Conservation (phyloP, 331 rosid genomes). For the Telfairia occidentalis region DNA sequence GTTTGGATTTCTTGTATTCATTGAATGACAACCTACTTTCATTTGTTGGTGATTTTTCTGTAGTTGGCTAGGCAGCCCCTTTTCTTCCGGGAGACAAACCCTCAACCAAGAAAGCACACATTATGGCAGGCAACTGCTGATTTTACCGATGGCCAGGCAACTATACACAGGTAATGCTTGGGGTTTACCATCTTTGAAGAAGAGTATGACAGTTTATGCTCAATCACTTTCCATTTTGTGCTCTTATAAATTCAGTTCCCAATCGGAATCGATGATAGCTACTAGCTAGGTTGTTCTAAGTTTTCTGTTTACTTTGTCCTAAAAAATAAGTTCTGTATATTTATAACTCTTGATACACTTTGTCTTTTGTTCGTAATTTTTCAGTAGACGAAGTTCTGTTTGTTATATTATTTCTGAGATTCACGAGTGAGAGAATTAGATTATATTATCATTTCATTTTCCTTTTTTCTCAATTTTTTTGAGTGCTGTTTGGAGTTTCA, state of each 20-base stretch:
- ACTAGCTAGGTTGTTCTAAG: neutral
- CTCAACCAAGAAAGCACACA: conserved; percentile 95
- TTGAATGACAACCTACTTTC: neutral
- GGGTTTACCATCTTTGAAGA: neutral
- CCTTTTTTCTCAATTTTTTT: neutral
- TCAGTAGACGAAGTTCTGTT: neutral
- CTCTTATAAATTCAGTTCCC: neutral
- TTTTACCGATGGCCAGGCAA: conserved; percentile 82
- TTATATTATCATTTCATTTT: neutral
- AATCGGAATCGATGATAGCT: neutral
- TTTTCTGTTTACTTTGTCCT: too few species aligned
- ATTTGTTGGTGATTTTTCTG: conserved; percentile 7
- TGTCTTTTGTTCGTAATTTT: neutral
- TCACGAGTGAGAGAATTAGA: neutral
- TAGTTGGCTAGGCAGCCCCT: conserved; percentile 86
- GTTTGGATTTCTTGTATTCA: neutral
- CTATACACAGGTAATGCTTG: conserved; percentile 41
- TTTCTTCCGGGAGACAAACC: conserved; percentile 90
- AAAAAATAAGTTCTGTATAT: neutral
- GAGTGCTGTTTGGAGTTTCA: neutral
- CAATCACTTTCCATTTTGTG: neutral
- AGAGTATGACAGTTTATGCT: neutral
- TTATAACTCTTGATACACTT: neutral
- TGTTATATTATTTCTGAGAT: neutral
- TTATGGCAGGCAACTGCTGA: conserved; percentile 87